Conservation (phyloP, 202 grass and related monocot genomes). For the Dendrocalamus latiflorus region DNA sequence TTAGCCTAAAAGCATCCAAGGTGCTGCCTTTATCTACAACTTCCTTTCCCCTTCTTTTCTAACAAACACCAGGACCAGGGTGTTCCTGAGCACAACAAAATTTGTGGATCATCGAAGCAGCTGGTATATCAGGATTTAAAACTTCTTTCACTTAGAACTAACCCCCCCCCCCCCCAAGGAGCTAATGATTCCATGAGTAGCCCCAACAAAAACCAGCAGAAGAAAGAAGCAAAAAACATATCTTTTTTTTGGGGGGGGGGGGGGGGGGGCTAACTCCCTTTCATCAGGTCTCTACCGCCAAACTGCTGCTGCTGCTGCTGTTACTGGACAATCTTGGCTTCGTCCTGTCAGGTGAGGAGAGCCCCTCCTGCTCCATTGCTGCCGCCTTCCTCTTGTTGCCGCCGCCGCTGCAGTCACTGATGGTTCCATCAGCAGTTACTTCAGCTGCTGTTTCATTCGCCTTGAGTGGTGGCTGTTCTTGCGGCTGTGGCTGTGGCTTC, state of each 20-base stretch:
- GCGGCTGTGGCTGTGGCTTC: neutral
- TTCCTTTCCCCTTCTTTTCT: constrained; percentile 2
- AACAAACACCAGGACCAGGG: neutral
- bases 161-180: neutral
- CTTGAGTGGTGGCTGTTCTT: neutral
- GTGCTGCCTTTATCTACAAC: constrained; percentile 50
- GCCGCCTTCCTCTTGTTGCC: constrained; percentile 55
- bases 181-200: constrained; percentile 15
- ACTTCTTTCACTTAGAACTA: constrained; percentile 27
- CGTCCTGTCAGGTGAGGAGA: constrained; percentile 58
- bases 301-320: constrained; percentile 33
- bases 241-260: neutral
- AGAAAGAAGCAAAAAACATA: constrained; percentile 1
- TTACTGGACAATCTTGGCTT: constrained; percentile 48
- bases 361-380: constrained; percentile 41
- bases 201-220: neutral
- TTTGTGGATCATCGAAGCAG: constrained; percentile 24
- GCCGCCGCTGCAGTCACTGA: neutral
- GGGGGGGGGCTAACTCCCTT: neutral
- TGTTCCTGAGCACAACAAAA: constrained; percentile 42
- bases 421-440: neutral
- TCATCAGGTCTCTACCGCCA: constrained; percentile 60
- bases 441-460: neutral
- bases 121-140: constrained; percentile 1
- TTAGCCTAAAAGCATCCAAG: constrained; percentile 43